Base-by-base conservation (phyloP, 1,284 basidiomycete species). In the Boletus albobrunnescens region DNA sequence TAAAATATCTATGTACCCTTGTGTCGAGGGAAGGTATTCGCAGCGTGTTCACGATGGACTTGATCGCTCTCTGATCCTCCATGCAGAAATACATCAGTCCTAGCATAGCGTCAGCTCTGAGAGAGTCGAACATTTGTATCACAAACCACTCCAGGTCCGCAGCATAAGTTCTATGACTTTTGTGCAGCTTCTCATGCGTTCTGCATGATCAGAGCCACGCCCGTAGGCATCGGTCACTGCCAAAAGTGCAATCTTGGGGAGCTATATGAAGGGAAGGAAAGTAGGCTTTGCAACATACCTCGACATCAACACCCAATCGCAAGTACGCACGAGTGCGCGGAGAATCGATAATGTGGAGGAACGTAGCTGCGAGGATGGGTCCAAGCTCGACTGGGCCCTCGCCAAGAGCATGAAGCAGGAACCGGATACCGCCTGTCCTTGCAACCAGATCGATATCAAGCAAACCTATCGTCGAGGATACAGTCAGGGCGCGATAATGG, bases 1-100 rank as follows among this genome's bases (percentile, higher is more conserved):
- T 6, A 40, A 47, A 36, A 31, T 40, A 33, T 31, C 3, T 1
- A 24, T 78, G 55, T 64, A 94, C 93, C 64, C 92, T 78, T 44
- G 91, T 87, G 41, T 92, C 86, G 16, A 89, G 71, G 1, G 90
- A 88, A 5, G 94, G 94, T 68, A 97, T 90, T 51, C 84, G 82
- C 39, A 99, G 71, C 0, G 89, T 91, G 59, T 93, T 80, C 24
- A 99, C 79, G 19, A 99, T 72, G 6, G 89, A 87, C 33, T 84
- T 80, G 51, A 99, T 85, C 0, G 94, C 91, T 16, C 82, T 75
- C 72, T 88, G 87, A 57, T 91, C 81, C 62, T 94, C 80, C 79
- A 94, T 84, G 67, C 92, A 96, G 55, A 97, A 84, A 65, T 97
- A 98, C 76, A 98, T 83, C 26, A 99, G 68, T 8, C 94, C 94